Conservation (phyloP, 768 basidiomycete genomes). For the Leccinum variicolor region DNA sequence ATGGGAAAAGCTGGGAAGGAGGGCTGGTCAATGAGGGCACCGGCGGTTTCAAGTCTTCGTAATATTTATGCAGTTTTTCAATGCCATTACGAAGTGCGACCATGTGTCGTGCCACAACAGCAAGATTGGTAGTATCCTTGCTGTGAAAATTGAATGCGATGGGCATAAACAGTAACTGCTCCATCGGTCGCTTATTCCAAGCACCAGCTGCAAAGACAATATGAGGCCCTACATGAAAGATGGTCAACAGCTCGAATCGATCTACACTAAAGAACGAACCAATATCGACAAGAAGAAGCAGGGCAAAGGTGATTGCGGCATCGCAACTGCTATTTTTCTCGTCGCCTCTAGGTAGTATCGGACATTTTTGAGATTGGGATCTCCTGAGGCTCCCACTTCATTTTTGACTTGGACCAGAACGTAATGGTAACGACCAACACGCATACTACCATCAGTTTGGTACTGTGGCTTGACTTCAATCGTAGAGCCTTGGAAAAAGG, state of each 20-base stretch:
- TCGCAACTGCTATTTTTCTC: neutral
- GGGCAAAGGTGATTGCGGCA: neutral
- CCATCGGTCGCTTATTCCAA: slow-evolving; percentile 19
- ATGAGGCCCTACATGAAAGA: slow-evolving; percentile 17
- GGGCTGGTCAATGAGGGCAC: neutral
- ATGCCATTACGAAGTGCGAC: neutral
- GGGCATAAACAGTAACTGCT: neutral
- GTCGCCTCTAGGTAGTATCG: slow-evolving; percentile 20
- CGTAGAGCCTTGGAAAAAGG: no score
- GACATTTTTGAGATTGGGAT: slow-evolving; percentile 25
- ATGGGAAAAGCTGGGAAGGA: neutral
- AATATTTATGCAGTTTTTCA: slow-evolving; percentile 19
- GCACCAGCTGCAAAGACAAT: slow-evolving; percentile 27
- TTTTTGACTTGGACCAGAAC: slow-evolving; percentile 20
- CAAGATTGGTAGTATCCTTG: neutral
- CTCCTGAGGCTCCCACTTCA: slow-evolving; percentile 20
- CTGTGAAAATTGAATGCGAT: slow-evolving; percentile 20
- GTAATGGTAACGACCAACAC: neutral
- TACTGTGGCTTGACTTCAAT: no score
- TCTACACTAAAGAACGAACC: neutral
- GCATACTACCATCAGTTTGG: neutral
- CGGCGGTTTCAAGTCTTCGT: slow-evolving; percentile 1
- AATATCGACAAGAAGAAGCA: no score
- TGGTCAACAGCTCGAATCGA: neutral
- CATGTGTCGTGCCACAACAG: neutral